Conservation (phyloP, 306 rosid genomes). For the Hippophae tibetana region DNA sequence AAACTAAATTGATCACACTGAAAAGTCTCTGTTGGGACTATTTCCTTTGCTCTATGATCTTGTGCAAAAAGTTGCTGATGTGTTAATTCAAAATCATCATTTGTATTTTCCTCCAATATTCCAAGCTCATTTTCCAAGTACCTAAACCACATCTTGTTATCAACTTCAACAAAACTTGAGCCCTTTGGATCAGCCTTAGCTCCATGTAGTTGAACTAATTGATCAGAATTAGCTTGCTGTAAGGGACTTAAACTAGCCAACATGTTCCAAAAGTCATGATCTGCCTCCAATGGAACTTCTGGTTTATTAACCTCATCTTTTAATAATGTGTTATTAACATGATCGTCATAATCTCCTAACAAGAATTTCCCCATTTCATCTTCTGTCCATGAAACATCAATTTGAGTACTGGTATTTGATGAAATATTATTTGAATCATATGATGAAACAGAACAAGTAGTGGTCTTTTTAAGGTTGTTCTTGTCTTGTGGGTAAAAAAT, state of each 20-base stretch:
- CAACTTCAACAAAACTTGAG: conserved; percentile 23
- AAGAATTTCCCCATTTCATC: conserved; percentile 15
- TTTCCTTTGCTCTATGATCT: conserved; percentile 2
- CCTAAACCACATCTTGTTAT: conserved; percentile 35
- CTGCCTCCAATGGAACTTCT: conserved; percentile 41
- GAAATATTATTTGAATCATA: conserved; percentile 24
- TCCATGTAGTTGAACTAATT: neutral
- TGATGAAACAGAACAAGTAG: conserved; percentile 25
- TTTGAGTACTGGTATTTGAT: conserved; percentile 19
- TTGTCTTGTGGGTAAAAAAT: conserved; percentile 8
- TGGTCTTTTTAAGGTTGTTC: conserved; percentile 25
- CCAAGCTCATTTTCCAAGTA: conserved; percentile 57
- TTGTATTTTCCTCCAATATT: conserved; percentile 18
- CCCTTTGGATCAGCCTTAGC: conserved; percentile 2
- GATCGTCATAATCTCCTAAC: conserved; percentile 26
- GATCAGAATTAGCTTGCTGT: conserved; percentile 19
- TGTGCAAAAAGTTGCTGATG: neutral
- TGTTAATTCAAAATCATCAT: neutral
- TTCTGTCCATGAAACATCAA: conserved; percentile 17
- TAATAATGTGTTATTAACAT: neutral
- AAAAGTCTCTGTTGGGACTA: neutral
- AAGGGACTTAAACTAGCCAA: conserved; percentile 31
- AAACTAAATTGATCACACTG: too few species aligned
- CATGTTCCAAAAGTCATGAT: conserved; percentile 59
- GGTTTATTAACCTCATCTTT: neutral